Base-by-base conservation (phyloP, 495 filamentous ascomycete species). In the Amphirosellinia nigrospora region DNA sequence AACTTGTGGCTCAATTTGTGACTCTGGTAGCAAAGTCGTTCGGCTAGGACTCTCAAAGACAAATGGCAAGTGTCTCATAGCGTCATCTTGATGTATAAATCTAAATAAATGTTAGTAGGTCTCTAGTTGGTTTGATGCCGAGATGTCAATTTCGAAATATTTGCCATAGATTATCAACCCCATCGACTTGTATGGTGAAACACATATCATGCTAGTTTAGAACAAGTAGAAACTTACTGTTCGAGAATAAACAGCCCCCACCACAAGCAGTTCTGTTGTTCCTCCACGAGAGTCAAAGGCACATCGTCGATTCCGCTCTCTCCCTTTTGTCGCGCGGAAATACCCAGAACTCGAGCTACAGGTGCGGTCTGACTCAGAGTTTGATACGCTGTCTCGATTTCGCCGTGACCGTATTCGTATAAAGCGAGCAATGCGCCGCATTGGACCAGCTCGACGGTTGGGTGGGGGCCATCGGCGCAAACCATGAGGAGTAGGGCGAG, bases 221-320 rank as follows among this genome's bases (percentile, higher is more conserved):
- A 13, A 8, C 15, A 36, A 41, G 19, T n/a, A 39, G 41, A 7
- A 30, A 77, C 77, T 76, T 58, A 77, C 77, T 75, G 74, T 61
- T 79, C 77, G 10, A 79, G 68, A 23, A 79, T 79, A 65, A 79
- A 77, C 70, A 79, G 59, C 0, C 70, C 75, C 77, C 77, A 79
- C 74, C 76, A 79, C n/a, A 79, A 62, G 45, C 72, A 73, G 28
- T 74, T 69, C 21, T 61, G 68, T 65, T 75, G 73, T 63, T 79
- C 74, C 45, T 79, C 75, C n/a, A 76, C 72, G 0, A 72, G 70
- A 15, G 69, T 64, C 45, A 76, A 69, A 4, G 71, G 32, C 8
- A 62, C 32, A 41, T 76, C 75, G 10, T 63, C 58, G 2, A 69
- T 69, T 10, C 50, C 60, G 28, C 52, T 56, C 28, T 70, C 68